Conservation (phyloP, 2,329 filamentous ascomycete genomes). For the Fusarium robinianum region DNA sequence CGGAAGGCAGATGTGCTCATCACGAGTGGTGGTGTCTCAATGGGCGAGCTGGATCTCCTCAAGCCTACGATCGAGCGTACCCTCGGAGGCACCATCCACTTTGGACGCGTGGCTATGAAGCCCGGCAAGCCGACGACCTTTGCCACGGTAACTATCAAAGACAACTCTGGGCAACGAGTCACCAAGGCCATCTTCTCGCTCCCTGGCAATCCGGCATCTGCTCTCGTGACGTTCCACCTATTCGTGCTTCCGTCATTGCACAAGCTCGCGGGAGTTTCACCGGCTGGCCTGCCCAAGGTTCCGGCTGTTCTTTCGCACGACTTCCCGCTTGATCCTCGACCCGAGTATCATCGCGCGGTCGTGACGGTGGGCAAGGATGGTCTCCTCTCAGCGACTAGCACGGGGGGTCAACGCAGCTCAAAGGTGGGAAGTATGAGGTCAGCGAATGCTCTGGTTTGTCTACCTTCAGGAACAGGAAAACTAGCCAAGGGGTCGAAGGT, state of each 20-base stretch:
- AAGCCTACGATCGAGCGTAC: constrained; percentile 94
- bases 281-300: constrained; percentile 71
- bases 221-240: constrained; percentile 89
- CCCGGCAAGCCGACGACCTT: constrained; percentile 98
- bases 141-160: constrained; percentile 76
- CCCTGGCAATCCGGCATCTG: constrained; percentile 91
- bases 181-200: constrained; percentile 82
- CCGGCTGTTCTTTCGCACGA: constrained; percentile 73
- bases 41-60: constrained; percentile 95
- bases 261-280: constrained; percentile 69
- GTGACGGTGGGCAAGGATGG: constrained; percentile 71
- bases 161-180: constrained; percentile 60
- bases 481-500: constrained; percentile 71
- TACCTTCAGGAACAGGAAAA: constrained; percentile 68
- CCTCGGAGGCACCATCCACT: constrained; percentile 91
- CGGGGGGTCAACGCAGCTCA: constrained; percentile 87
- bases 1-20: constrained; percentile 79
- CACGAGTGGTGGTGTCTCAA: constrained; percentile 92
- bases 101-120: constrained; percentile 96
- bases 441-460: constrained; percentile 83
- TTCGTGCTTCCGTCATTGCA: constrained; percentile 91
- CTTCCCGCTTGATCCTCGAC: constrained; percentile 74
- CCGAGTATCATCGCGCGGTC: constrained; percentile 88
- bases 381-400: constrained; percentile 73
- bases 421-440: constrained; percentile 85